A percentile compares a stretch with the other conserved stretches of the same genome.
phyloP scores from a whole-genome alignment of 2,329 filamentous ascomycete species.

The Diaporthe capsici region DNA sequence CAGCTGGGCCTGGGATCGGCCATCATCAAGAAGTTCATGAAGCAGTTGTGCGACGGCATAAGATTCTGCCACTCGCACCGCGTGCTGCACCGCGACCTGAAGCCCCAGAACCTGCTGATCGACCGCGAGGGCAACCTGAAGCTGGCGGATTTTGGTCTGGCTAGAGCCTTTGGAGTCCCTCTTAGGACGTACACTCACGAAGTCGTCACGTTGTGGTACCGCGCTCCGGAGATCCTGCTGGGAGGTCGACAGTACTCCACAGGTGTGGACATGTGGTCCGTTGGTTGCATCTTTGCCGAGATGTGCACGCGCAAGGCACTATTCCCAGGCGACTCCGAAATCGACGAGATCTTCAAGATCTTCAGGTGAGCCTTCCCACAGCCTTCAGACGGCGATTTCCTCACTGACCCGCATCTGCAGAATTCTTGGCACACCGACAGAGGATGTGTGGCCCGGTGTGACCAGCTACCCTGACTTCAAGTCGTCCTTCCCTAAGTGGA shows the following conservation, averaged over 20 bases:
- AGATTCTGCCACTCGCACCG: slow-evolving; percentile 89
- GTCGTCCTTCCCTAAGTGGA: slow-evolving; percentile 89
- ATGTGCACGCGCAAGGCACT: slow-evolving; percentile 93
- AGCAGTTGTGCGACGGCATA: slow-evolving; percentile 84
- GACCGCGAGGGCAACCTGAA: slow-evolving; percentile 89
- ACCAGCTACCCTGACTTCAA: slow-evolving; percentile 94
- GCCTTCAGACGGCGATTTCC: slow-evolving; percentile 1
- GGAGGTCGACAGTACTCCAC: slow-evolving; percentile 91
- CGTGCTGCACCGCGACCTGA: slow-evolving; percentile 86
- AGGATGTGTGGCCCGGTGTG: slow-evolving; percentile 86
- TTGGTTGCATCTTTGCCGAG: slow-evolving; percentile 91
- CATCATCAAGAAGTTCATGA: slow-evolving; percentile 94
- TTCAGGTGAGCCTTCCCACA: slow-evolving; percentile 73
- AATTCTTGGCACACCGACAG: slow-evolving; percentile 84
- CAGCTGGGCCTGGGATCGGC: slow-evolving; percentile 80
- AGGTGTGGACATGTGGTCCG: slow-evolving; percentile 95
- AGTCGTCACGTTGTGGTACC: slow-evolving; percentile 92
- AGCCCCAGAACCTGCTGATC: slow-evolving; percentile 89
- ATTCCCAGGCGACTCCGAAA: slow-evolving; percentile 91
- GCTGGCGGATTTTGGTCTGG: slow-evolving; percentile 87
- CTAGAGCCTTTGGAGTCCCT: slow-evolving; percentile 90
- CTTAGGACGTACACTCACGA: slow-evolving; percentile 92
- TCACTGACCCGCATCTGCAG: slow-evolving; percentile 54
- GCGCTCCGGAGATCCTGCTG: slow-evolving; percentile 86
- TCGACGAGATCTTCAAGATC: slow-evolving; percentile 96